phyloP scores from a whole-genome alignment of 371 early-diverging fungal genomes.

The Smittium culicis region DNA sequence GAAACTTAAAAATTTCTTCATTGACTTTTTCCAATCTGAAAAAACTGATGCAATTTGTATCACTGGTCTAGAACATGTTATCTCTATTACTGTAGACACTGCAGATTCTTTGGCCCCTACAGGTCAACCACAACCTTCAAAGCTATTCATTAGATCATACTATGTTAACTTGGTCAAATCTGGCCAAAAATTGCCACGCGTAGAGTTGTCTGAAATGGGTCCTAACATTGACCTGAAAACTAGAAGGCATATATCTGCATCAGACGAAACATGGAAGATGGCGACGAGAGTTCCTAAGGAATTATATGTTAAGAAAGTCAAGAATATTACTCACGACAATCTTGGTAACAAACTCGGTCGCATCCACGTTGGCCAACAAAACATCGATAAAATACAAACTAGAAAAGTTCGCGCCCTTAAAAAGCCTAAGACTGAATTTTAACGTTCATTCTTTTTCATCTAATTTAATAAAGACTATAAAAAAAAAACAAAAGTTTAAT shows the following conservation, averaged over 20 bases:
- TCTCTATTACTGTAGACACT: slow-evolving; percentile 67
- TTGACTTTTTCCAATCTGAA: slow-evolving; percentile 89
- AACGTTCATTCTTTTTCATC: no score
- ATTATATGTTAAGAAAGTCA: slow-evolving; percentile 70
- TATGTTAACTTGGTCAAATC: slow-evolving; percentile 71
- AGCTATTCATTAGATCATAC: slow-evolving; percentile 67
- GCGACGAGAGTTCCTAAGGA: slow-evolving; percentile 74
- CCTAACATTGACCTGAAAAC: slow-evolving; percentile 71
- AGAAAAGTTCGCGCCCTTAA: slow-evolving; percentile 97
- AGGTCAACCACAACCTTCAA: slow-evolving; percentile 21
- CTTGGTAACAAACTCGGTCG: slow-evolving; percentile 86
- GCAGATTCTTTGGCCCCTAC: slow-evolving; percentile 18
- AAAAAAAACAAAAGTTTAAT: no score
- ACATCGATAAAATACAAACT: slow-evolving; percentile 80
- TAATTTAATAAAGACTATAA: no score
- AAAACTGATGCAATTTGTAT: slow-evolving; percentile 53
- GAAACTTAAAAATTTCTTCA: slow-evolving; percentile 61
- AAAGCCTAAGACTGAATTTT: slow-evolving; percentile 15
- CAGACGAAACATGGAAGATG: slow-evolving; percentile 64
- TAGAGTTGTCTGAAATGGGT: slow-evolving; percentile 89
- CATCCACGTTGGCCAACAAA: slow-evolving; percentile 83
- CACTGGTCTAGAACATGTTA: slow-evolving; percentile 77
- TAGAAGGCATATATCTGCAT: slow-evolving; percentile 57
- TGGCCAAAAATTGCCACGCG: slow-evolving; percentile 66
- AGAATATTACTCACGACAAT: slow-evolving; percentile 78